phyloP scores from a whole-genome alignment of 164 flowering plant genomes.

The Litsea cubeba region DNA sequence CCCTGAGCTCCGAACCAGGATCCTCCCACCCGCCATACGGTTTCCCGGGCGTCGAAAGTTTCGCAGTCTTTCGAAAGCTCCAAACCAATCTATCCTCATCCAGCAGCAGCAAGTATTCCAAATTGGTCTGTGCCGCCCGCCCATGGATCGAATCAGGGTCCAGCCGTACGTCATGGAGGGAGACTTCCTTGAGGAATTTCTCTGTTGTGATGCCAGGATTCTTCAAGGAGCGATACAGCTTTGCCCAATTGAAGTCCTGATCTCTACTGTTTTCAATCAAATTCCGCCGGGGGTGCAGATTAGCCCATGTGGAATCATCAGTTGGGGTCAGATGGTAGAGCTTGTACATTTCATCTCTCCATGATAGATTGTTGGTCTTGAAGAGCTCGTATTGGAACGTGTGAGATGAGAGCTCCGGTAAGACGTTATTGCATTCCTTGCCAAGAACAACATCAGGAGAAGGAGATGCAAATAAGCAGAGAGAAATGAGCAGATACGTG shows the following conservation, averaged over 20 bases:
- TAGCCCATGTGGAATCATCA: slow-evolving; percentile 63
- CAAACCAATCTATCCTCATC: slow-evolving; percentile 79
- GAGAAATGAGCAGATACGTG: neutral
- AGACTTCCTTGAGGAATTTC: slow-evolving; percentile 54
- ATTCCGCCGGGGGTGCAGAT: slow-evolving; percentile 55
- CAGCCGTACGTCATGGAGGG: slow-evolving; percentile 75
- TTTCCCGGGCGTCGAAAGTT: slow-evolving; percentile 53
- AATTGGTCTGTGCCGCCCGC: slow-evolving; percentile 74
- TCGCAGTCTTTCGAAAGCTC: slow-evolving; percentile 85
- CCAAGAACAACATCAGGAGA: neutral
- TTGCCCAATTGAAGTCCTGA: slow-evolving; percentile 44
- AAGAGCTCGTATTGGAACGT: slow-evolving; percentile 46
- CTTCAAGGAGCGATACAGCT: slow-evolving; percentile 59
- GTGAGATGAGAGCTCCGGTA: slow-evolving; percentile 54
- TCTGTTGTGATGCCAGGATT: slow-evolving; percentile 15
- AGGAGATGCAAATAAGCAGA: neutral
- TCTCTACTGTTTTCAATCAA: slow-evolving; percentile 26
- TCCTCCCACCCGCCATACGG: slow-evolving; percentile 90
- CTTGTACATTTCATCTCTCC: slow-evolving; percentile 48
- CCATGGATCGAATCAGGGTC: slow-evolving; percentile 48
- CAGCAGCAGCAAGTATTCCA: slow-evolving; percentile 79
- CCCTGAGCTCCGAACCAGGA: slow-evolving; percentile 66
- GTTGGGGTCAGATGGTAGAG: slow-evolving; percentile 63
- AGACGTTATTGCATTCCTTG: slow-evolving; percentile 78
- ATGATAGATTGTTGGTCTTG: slow-evolving; percentile 50